A percentile compares a stretch with the other conserved stretches of the same genome.
phyloP scores from a whole-genome alignment of 2,329 filamentous ascomycete genomes.

The Talaromyces islandicus region DNA sequence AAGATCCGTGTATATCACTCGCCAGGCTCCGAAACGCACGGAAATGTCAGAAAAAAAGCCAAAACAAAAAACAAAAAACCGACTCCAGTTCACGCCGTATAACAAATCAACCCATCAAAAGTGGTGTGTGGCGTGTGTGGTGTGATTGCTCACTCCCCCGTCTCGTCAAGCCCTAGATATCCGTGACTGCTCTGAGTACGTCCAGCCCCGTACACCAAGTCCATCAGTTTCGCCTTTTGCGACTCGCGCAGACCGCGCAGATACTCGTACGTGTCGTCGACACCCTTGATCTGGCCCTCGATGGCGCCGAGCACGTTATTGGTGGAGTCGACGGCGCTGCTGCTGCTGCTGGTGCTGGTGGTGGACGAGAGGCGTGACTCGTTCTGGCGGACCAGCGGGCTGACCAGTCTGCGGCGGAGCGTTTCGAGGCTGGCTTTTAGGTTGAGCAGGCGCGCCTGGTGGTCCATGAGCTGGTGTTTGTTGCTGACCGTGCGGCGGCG shows the following conservation, averaged over 20 bases:
- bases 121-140: neutral
- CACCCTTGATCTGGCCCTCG: constrained; percentile 76
- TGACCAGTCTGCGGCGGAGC: constrained; percentile 76
- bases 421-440: constrained; percentile 82
- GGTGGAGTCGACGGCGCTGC: constrained; percentile 36
- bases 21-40: neutral
- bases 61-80: neutral
- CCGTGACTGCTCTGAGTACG: neutral
- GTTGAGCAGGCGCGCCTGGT: constrained; percentile 75
- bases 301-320: constrained; percentile 40
- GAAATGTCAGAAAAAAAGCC: neutral
- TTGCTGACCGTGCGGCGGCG: constrained; percentile 78
- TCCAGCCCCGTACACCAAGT: constrained; percentile 63
- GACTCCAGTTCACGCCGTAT: neutral
- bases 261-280: constrained; percentile 74
- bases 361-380: constrained; percentile 37
- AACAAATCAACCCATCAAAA: neutral
- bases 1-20: neutral
- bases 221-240: constrained; percentile 79
- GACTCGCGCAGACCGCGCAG: constrained; percentile 67
- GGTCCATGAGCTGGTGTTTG: constrained; percentile 78
- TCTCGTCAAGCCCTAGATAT: constrained; percentile 8
- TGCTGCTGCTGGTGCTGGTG: neutral
- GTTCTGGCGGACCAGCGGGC: constrained; percentile 69
- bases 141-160: neutral